These are phyloP conservation scores for Pachysandra terminalis DNA, from an alignment of 164 flowering plant species.

Conservation along the genomic window DNA sequence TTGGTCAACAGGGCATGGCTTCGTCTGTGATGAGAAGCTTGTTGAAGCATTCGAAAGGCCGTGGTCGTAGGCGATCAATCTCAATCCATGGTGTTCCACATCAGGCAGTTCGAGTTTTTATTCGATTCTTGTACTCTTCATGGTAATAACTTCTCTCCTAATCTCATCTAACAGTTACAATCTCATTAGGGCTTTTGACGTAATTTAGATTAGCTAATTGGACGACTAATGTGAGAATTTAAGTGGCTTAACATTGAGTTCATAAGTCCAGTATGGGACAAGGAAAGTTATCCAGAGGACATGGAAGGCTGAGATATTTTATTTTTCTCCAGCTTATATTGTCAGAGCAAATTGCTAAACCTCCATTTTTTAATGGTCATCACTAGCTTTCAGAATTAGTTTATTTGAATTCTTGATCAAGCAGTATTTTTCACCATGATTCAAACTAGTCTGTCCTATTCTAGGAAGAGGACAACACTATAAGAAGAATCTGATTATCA, in stretches of 20 bases:
- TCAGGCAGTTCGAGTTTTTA: constrained; percentile 75
- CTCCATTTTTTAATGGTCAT: not conserved
- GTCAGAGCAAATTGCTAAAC: not conserved
- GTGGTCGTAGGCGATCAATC: constrained; percentile 35
- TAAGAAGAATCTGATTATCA: not conserved
- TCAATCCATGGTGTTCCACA: constrained; percentile 69
- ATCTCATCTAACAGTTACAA: not conserved
- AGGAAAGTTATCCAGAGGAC: not conserved
- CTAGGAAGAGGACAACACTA: not conserved
- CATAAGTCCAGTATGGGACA: not conserved
- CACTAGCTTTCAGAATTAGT: not conserved
- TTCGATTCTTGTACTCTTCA: constrained; percentile 76
- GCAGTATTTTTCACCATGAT: not conserved
- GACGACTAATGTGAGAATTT: not conserved
- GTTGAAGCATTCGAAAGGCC: constrained; percentile 48
- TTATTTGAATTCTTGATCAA: not conserved
- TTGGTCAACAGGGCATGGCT: constrained; percentile 58
- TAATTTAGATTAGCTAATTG: not conserved
- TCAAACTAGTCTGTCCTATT: not conserved
- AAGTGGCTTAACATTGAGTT: not conserved
- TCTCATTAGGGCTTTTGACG: not conserved
- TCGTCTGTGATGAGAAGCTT: constrained; percentile 73
- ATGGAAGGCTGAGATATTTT: not conserved
- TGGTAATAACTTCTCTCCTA: constrained; percentile 38
- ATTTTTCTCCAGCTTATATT: not conserved